Percentiles rank a stretch among this genome's conserved stretches.
Evolutionary conservation across 2,329 filamentous ascomycete species (phyloP).

Genomic region (Pseudocercospora crystallina): DNA sequence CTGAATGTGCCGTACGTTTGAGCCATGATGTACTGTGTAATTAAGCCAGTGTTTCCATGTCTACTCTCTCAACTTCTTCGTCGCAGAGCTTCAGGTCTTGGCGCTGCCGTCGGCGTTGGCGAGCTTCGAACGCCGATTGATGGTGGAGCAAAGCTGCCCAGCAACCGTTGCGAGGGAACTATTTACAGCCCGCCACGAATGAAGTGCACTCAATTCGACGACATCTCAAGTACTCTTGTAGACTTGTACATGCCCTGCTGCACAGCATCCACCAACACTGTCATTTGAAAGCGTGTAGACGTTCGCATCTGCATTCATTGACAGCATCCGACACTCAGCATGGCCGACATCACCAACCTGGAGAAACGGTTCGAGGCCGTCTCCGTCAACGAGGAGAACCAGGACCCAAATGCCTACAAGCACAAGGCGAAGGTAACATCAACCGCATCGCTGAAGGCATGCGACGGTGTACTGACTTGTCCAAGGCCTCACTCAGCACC

Average conservation of each 20-base stretch:
- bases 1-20: slow-evolving; percentile 11
- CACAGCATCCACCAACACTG: not conserved
- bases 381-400: slow-evolving; percentile 86
- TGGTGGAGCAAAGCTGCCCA: slow-evolving; percentile 23
- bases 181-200: too few species aligned
- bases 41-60: too few species aligned
- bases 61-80: too few species aligned
- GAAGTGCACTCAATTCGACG: too few species aligned
- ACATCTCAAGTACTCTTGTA: too few species aligned
- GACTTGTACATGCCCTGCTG: too few species aligned
- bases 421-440: slow-evolving; percentile 72
- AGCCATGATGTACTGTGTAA: slow-evolving; percentile 11
- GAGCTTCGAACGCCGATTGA: slow-evolving; percentile 11
- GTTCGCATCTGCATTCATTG: slow-evolving; percentile 22
- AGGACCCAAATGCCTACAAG: slow-evolving; percentile 48
- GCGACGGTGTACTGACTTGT: not conserved
- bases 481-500: slow-evolving; percentile 48
- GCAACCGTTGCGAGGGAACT: not conserved
- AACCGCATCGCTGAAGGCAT: slow-evolving; percentile 19
- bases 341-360: slow-evolving; percentile 66
- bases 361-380: slow-evolving; percentile 89
- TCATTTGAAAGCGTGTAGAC: slow-evolving; percentile 7
- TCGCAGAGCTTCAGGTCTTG: too few species aligned
- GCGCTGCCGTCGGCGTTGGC: too few species aligned
- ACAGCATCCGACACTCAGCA: slow-evolving; percentile 15